phyloP scores from a whole-genome alignment of 1,284 basidiomycete species.

The Pterulicium gracile region DNA sequence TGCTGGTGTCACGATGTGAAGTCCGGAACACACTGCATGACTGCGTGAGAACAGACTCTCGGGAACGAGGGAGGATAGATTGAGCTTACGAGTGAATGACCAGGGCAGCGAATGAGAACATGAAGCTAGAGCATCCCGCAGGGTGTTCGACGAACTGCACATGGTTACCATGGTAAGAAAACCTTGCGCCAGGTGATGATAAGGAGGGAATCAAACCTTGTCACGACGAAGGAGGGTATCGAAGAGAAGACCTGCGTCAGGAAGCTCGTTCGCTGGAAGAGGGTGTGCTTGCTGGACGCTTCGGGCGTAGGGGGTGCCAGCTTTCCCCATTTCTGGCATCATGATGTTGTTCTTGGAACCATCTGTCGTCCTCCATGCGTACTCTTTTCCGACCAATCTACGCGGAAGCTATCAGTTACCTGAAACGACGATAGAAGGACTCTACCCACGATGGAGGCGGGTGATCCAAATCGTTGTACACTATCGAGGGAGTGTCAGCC shows the following conservation, averaged over 20 bases:
- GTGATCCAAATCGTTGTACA: constrained; percentile 71
- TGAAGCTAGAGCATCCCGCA: constrained; percentile 64
- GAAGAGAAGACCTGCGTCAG: constrained; percentile 70
- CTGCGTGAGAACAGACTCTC: background rate
- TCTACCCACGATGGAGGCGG: constrained; percentile 43
- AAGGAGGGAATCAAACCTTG: constrained; percentile 18
- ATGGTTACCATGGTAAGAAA: too few relatives aligned
- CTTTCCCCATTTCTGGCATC: constrained; percentile 62
- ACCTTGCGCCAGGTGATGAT: too few relatives aligned
- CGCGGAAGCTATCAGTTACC: background rate
- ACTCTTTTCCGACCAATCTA: constrained; percentile 43
- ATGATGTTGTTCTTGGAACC: constrained; percentile 68
- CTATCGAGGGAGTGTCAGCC: constrained; percentile 21
- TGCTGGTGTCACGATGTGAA: constrained; percentile 48
- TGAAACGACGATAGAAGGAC: background rate
- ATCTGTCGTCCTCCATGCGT: constrained; percentile 60
- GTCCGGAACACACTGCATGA: constrained; percentile 58
- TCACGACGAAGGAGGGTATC: constrained; percentile 39
- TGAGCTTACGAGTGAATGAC: constrained; percentile 60
- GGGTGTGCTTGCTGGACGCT: constrained; percentile 66
- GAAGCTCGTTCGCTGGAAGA: constrained; percentile 53
- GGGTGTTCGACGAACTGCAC: constrained; percentile 64
- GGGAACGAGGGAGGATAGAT: constrained; percentile 6
- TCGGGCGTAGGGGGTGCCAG: constrained; percentile 64
- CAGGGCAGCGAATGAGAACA: constrained; percentile 75